Base-by-base conservation (phyloP, 768 basidiomycete species). In the Agrocybe chaxingu region DNA sequence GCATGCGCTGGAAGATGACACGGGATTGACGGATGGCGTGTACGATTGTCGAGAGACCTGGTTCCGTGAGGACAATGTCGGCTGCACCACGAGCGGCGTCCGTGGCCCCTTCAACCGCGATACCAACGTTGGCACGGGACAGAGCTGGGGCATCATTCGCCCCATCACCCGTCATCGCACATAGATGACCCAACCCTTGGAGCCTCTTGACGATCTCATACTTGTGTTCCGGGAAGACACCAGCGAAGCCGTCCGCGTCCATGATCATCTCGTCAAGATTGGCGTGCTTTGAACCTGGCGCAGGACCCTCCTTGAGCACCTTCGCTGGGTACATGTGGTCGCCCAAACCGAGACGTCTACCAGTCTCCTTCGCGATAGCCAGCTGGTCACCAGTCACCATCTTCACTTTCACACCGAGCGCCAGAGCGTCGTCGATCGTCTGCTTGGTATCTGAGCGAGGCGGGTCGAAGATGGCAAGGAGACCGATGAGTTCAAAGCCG, bases 301-400 rank as follows among this genome's bases (percentile, higher is more conserved):
- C 78, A 59, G 95, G 95, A n/a, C 96, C 96, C 29, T 96, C 91
- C 80, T 97, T 96, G 66, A 98, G 80, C 10, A 98, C 96, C 78
- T 93, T 97, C 48, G 95, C 90, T 37, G 96, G 86, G 76, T 98
- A 98, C 96, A 98, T 98, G 78, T 98, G 95, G 68, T 98, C 96
- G 67, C 96, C 96, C 51, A 98, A 77, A 57, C 96, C 95, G 45
- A 98, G 91, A 76, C 96, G 92, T 71, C 96, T 90, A 55, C 96
- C 96, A 52, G 96, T 98, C 70, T 98, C 96, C 81, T 98, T 98
- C 45, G 96, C 96, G 61, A 98, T 98, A 59, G 96, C 96, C 63
- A 98, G 90, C 76, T 98, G 96, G 68, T 98, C 96, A 79, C 96
- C 96, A 30, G 96, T 98, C 54, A 98, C 96, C 96, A 98, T 98